Evolutionary conservation across 1,139 yeast genomes (phyloP).

Genomic region (Protomyces pachydermus): DNA sequence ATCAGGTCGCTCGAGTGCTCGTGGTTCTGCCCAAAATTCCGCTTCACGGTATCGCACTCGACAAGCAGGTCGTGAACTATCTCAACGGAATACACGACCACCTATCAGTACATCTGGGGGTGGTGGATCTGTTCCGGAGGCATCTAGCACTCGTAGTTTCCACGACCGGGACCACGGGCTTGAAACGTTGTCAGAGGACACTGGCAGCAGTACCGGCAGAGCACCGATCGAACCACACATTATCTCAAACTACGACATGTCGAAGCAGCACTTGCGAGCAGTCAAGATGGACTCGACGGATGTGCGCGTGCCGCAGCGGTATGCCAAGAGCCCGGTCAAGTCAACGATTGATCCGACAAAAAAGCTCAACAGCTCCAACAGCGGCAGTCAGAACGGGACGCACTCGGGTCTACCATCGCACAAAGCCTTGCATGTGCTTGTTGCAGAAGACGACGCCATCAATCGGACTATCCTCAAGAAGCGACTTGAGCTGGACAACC

Average conservation of each 20-base stretch:
- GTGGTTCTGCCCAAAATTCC: neutral
- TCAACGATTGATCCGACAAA: neutral
- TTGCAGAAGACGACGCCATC: slow-evolving; percentile 26
- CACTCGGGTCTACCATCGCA: neutral
- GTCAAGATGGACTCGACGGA: slow-evolving; percentile 14
- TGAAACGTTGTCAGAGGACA: neutral
- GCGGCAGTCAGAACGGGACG: neutral
- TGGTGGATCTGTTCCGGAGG: neutral
- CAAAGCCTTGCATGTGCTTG: slow-evolving; percentile 7
- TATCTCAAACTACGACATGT: neutral
- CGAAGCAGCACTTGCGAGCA: slow-evolving; percentile 4
- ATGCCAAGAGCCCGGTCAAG: neutral
- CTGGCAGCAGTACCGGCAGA: neutral
- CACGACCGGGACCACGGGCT: neutral
- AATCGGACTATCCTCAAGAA: slow-evolving; percentile 20
- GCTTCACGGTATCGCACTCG: neutral
- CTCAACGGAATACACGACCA: neutral
- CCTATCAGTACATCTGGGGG: neutral
- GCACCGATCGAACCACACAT: neutral
- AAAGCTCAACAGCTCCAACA: neutral
- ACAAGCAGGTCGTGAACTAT: neutral
- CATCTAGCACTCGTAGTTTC: neutral
- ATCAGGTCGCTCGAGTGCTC: neutral
- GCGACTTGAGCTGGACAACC: slow-evolving; percentile 22
- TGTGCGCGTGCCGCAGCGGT: slow-evolving; percentile 6